A percentile compares a stretch with the other conserved stretches of the same genome.
Conservation (phyloP, 345 rosid species). For the Camelina neglecta region DNA sequence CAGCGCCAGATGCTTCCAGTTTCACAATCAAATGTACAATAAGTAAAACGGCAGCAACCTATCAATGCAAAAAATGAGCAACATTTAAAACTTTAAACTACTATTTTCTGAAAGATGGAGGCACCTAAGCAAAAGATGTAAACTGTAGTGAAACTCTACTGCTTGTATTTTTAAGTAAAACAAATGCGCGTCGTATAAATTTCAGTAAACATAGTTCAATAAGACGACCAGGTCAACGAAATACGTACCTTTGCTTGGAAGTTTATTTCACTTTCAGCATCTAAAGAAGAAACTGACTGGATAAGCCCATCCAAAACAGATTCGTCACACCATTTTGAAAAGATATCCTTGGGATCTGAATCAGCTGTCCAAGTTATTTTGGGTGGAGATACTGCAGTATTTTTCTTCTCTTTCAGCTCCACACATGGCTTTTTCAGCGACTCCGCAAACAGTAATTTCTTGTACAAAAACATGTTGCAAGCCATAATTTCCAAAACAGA, state of each 20-base stretch:
- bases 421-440: conserved; percentile 48
- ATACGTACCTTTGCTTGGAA: conserved; percentile 50
- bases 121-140: conserved; percentile 10
- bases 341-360: conserved; percentile 52
- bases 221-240: conserved; percentile 7
- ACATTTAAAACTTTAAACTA: not conserved
- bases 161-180: conserved; percentile 20
- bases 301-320: conserved; percentile 61
- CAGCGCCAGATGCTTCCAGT: conserved; percentile 61
- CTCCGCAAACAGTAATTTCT: conserved; percentile 69
- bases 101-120: conserved; percentile 27
- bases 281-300: conserved; percentile 60
- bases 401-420: conserved; percentile 44
- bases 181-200: not conserved
- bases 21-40: conserved; percentile 71
- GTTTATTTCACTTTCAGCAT: conserved; percentile 56
- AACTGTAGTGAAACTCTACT: conserved; percentile 17
- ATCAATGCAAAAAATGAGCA: conserved; percentile 39
- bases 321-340: conserved; percentile 65
- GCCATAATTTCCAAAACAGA: conserved; percentile 82
- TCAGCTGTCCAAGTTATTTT: conserved; percentile 44
- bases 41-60: conserved; percentile 77
- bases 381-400: conserved; percentile 42
- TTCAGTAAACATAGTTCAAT: not conserved
- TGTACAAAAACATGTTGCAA: conserved; percentile 73